Base-by-base conservation (phyloP, 768 basidiomycete genomes). In the Suillus cothurnatus region DNA sequence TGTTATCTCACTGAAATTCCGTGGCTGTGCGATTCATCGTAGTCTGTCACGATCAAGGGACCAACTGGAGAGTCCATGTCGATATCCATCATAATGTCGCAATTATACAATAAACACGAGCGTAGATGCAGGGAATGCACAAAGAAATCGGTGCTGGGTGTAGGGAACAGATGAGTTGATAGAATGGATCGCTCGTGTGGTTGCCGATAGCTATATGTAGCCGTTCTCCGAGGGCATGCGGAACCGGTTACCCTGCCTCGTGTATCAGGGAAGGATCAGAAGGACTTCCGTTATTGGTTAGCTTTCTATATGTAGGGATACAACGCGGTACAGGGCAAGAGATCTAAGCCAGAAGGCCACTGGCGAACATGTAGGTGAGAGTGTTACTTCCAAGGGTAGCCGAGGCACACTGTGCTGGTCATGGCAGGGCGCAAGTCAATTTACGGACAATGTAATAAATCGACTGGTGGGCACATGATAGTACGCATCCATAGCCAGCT, bases 41-140 rank as follows among this genome's bases (percentile, higher is more conserved):
- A 76, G 38, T 63, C 67, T 7, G 69, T 64, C 26, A 68, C 67
- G 52, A 78, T 68, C 68, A 76, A 39, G 9, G 76, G 73, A 39
- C 75, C 73, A 14, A 71, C 52, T n/a, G 73, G 71, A 61, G 77
- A 75, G 43, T 65, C n/a, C 77, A 76, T 78, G 36, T 76, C 77
- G 34, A 77, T 68, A 36, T 76, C 76, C 74, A 78, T 76, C 59
- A 68, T 75, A 61, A 39, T 32, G 50, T 43, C 34, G 49, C 7
- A 38, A 17, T 68, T 1, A 39, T 28, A 45, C 64, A 58, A 50
- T 36, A 26, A 26, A 43, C 50, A 36, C 50, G 19, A 34, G 53
- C 32, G 63, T 43, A 65, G 12, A 21, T 36, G 61, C 52, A 64
- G 28, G 31, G 23, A 15, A n/a, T 32, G 23, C 41, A 21, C 31